Evolutionary conservation across 805 yeast species (phyloP).

Genomic region (Wickerhamiella parazyma): DNA sequence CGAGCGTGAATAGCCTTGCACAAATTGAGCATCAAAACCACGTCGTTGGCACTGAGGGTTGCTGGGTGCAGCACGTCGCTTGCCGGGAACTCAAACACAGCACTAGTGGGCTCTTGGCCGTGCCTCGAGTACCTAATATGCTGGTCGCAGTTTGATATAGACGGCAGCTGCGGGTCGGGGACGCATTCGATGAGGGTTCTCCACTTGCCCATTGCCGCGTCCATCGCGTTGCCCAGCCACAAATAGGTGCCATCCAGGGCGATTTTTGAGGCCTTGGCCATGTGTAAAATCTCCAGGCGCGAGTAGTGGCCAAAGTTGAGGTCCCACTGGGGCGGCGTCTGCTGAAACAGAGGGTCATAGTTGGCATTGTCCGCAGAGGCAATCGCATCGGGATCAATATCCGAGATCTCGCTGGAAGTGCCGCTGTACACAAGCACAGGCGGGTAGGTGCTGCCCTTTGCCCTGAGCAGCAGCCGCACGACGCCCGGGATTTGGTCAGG

Average conservation of each 20-base stretch:
- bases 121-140: slow-evolving; percentile 16
- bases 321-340: slow-evolving; percentile 21
- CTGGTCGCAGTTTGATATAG: slow-evolving; percentile 15
- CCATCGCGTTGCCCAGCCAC: slow-evolving; percentile 78
- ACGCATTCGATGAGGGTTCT: slow-evolving; percentile 27
- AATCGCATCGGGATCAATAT: slow-evolving; percentile 18
- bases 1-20: slow-evolving; percentile 50
- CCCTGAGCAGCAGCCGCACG: slow-evolving; percentile 9
- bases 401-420: background rate
- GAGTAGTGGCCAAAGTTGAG: slow-evolving; percentile 55
- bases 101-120: slow-evolving; percentile 1
- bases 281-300: slow-evolving; percentile 64
- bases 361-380: slow-evolving; percentile 16
- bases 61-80: slow-evolving; percentile 34
- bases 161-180: slow-evolving; percentile 20
- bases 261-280: slow-evolving; percentile 66
- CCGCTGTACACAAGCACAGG: slow-evolving; percentile 13
- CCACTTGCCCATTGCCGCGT: slow-evolving; percentile 28
- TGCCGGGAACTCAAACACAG: slow-evolving; percentile 6
- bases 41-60: slow-evolving; percentile 23
- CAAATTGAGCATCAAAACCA: slow-evolving; percentile 34
- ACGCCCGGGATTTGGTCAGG: slow-evolving; percentile 9
- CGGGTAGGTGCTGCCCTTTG: slow-evolving; percentile 9
- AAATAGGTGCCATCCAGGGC: slow-evolving; percentile 28
- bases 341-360: slow-evolving; percentile 11